These are phyloP conservation scores for Zoysia japonica DNA, from an alignment of 176 grass and related monocot genomes.

Conservation along the genomic window DNA sequence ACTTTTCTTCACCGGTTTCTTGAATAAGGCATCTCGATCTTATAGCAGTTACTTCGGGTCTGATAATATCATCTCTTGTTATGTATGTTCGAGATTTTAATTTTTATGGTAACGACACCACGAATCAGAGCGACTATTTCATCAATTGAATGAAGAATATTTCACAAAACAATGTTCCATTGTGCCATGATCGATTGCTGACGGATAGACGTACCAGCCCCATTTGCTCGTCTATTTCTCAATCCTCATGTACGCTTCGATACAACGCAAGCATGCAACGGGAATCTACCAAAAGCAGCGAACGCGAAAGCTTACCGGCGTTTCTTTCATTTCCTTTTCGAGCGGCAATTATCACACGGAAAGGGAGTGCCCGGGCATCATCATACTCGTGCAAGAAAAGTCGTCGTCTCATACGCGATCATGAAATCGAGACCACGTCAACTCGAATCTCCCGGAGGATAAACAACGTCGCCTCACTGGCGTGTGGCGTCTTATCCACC, in stretches of 20 bases:
- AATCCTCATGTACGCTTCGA: background rate
- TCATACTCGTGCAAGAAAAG: background rate
- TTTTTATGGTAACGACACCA: no score
- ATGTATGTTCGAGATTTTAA: no score
- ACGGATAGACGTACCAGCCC: background rate
- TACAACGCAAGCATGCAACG: background rate
- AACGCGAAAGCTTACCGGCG: background rate
- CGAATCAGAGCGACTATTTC: background rate
- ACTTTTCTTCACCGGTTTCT: no score
- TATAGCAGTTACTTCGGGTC: no score
- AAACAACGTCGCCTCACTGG: background rate
- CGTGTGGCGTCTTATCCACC: constrained; percentile 23
- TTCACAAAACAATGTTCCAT: background rate
- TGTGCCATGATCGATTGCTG: background rate
- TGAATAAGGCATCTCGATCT: no score
- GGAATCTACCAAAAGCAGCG: background rate
- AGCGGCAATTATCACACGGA: constrained; percentile 9
- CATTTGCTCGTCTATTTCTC: background rate
- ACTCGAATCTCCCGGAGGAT: background rate
- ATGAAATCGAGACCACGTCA: constrained; percentile 1
- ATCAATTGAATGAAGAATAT: background rate
- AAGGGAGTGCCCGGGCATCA: background rate
- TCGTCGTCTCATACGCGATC: background rate
- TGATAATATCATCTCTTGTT: no score
- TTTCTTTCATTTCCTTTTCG: constrained; percentile 33